Conservation (phyloP, 2,329 filamentous ascomycete genomes). For the Ambrosiella cleistominuta region DNA sequence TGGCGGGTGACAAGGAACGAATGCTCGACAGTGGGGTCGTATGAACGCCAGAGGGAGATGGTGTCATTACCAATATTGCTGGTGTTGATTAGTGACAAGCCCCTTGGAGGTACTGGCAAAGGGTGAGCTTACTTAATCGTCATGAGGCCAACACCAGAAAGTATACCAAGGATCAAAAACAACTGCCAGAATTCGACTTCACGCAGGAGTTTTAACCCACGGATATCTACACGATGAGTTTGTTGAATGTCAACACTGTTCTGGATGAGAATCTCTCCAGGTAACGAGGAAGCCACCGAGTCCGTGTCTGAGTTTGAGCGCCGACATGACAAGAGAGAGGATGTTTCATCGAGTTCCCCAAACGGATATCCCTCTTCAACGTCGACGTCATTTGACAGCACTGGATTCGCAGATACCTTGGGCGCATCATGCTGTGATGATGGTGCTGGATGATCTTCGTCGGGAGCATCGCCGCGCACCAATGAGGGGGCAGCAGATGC, state of each 20-base stretch:
- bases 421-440: constrained; percentile 3
- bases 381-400: constrained; percentile 17
- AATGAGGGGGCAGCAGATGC: neutral
- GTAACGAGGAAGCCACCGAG: constrained; percentile 35
- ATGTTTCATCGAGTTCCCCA: constrained; percentile 48
- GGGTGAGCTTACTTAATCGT: constrained; percentile 70
- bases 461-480: neutral
- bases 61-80: constrained; percentile 91
- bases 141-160: constrained; percentile 90
- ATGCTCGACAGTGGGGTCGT: constrained; percentile 53
- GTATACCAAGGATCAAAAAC: constrained; percentile 71
- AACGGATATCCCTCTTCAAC: constrained; percentile 14
- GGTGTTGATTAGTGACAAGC: constrained; percentile 9
- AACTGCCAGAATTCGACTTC: constrained; percentile 78
- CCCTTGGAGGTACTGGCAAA: neutral
- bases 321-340: constrained; percentile 53
- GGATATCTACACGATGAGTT: constrained; percentile 76
- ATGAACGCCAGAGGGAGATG: constrained; percentile 75
- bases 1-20: constrained; percentile 67
- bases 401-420: neutral
- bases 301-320: constrained; percentile 2
- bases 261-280: constrained; percentile 34
- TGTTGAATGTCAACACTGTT: constrained; percentile 52
- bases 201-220: constrained; percentile 57
- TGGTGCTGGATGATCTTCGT: neutral